phyloP scores from a whole-genome alignment of 371 early-diverging fungal species.

The Mortierella sp. region DNA sequence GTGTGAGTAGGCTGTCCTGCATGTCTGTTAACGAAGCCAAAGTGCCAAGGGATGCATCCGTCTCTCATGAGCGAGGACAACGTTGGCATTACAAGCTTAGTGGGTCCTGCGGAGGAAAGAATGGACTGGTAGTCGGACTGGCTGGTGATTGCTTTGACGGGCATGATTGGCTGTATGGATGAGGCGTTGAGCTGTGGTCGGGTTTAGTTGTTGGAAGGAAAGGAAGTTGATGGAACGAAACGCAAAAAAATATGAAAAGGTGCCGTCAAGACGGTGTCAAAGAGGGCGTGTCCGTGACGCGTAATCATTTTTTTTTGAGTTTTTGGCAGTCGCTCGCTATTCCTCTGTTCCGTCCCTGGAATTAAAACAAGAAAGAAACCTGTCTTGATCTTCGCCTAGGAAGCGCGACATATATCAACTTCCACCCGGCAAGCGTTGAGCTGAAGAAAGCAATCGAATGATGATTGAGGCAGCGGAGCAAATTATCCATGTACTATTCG shows the following conservation, averaged over 20 bases:
- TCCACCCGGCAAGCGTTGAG: neutral
- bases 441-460: neutral
- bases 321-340: conserved; percentile 3
- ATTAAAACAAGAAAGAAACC: neutral
- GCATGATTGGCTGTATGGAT: conserved; percentile 21
- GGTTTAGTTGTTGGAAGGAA: neutral
- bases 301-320: neutral
- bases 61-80: neutral
- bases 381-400: no score
- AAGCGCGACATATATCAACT: no score
- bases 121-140: conserved; percentile 44
- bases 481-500: neutral
- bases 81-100: conserved; percentile 32
- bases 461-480: neutral
- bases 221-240: conserved; percentile 7
- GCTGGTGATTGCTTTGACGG: conserved; percentile 51
- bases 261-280: neutral
- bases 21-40: neutral
- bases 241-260: neutral
- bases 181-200: neutral
- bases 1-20: neutral
- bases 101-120: conserved; percentile 36
- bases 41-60: neutral
- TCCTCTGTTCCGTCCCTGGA: neutral
- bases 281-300: neutral